These are phyloP conservation scores for Arachis stenosperma DNA, from an alignment of 306 rosid species.

Conservation along the genomic window DNA sequence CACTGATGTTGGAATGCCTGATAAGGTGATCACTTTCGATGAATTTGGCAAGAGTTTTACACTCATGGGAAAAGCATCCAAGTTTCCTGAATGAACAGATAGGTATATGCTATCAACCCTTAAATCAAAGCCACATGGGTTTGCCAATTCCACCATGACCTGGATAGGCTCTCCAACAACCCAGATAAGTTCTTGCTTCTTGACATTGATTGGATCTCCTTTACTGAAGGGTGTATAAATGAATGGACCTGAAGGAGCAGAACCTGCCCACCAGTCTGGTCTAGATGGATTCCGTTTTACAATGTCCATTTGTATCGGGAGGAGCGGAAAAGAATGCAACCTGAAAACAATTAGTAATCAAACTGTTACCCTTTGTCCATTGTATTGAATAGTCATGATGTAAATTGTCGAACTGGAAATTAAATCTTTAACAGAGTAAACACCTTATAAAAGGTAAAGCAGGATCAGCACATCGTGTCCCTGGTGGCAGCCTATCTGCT, in stretches of 20 bases:
- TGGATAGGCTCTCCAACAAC: conserved; percentile 93
- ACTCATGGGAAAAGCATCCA: conserved; percentile 88
- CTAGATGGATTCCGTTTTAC: conserved; percentile 86
- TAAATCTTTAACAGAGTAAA: conserved; percentile 29
- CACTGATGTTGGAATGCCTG: conserved; percentile 89
- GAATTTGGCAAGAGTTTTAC: conserved; percentile 89
- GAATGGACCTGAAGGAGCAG: conserved; percentile 96
- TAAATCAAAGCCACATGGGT: conserved; percentile 95
- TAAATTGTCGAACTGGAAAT: conserved; percentile 5
- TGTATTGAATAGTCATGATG: neutral
- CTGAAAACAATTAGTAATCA: conserved; percentile 53
- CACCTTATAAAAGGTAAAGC: conserved; percentile 95
- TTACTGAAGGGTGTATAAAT: conserved; percentile 96
- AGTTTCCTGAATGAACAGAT: conserved; percentile 88
- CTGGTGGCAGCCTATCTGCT: conserved; percentile 85
- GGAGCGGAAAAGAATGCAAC: conserved; percentile 88
- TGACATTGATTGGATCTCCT: conserved; percentile 74
- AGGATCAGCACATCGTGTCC: conserved; percentile 93
- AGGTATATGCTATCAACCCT: conserved; percentile 95
- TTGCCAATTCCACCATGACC: conserved; percentile 92
- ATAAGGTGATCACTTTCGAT: conserved; percentile 84
- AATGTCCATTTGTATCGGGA: conserved; percentile 82
- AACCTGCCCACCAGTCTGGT: conserved; percentile 98
- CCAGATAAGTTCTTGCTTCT: conserved; percentile 88
- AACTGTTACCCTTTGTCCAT: neutral